These are phyloP conservation scores for Exidia glandulosa DNA, from an alignment of 768 basidiomycete species.

Conservation along the genomic window DNA sequence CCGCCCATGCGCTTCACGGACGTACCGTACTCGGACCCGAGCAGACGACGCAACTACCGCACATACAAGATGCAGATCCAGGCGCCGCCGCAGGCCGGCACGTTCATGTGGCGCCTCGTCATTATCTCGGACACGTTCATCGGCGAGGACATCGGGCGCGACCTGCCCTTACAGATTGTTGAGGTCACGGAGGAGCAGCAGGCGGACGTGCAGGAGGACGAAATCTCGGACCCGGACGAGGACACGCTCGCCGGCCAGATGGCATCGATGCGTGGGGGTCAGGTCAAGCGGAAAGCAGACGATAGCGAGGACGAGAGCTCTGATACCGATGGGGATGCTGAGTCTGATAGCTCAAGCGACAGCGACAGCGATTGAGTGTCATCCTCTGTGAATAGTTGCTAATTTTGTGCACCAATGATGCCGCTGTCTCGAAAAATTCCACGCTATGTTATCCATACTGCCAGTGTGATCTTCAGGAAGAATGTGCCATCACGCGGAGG, in stretches of 20 bases:
- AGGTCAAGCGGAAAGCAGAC: constrained; percentile 63
- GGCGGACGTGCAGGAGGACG: constrained; percentile 68
- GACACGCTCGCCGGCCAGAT: constrained; percentile 95
- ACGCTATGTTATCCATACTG: no score
- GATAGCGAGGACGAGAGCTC: constrained; percentile 41
- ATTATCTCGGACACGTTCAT: constrained; percentile 83
- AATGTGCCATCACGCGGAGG: no score
- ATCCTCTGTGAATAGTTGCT: no score
- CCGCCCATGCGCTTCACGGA: constrained; percentile 76
- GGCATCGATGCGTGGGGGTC: constrained; percentile 86
- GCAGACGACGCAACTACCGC: constrained; percentile 50
- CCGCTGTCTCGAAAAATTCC: no score
- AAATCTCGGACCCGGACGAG: constrained; percentile 97
- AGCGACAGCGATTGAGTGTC: constrained; percentile 24
- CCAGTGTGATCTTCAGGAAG: no score
- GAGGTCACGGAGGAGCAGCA: constrained; percentile 45
- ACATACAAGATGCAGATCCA: constrained; percentile 92
- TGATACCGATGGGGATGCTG: constrained; percentile 37
- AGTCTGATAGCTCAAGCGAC: constrained; percentile 39
- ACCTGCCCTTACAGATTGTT: constrained; percentile 82
- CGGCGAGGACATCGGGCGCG: constrained; percentile 61
- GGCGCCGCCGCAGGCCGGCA: constrained; percentile 71
- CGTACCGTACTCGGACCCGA: constrained; percentile 51
- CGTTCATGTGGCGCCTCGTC: constrained; percentile 83
- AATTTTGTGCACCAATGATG: no score